Evolutionary conservation across 2,329 filamentous ascomycete species (phyloP), one percentile per base, ranked within the genome.

Genomic region (Macrophomina pseudophaseolina): DNA sequence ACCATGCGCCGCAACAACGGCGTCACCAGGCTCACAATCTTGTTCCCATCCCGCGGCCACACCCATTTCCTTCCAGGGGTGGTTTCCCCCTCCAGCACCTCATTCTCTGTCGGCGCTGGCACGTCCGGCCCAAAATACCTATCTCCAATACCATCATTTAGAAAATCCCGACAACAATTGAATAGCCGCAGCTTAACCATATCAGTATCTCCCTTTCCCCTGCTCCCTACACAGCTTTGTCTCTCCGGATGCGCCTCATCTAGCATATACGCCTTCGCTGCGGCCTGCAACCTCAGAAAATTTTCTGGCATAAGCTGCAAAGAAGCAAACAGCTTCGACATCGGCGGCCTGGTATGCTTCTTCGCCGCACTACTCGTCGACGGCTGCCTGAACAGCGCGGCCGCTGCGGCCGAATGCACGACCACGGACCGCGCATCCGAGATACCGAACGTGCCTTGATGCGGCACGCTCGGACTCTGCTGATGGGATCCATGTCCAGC

Each of bases 201-300:
- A 64, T 87, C 85, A 0, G 82, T 82, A 65, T 86, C 84, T 0
- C 83, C 83, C 66, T 82, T 84, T 3, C 84, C 83, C 52, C 85
- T 80, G 68, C 85, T 85, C 3, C 85, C 85, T 8, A 88, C 84
- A 67, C 85, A 87, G n/a, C 82, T 82, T 64, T 84, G 82, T 18
- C 86, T 78, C 68, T 87, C 85, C 0, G 84, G 85, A 67, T 86
- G 79, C 1, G 78, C 74, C n/a, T 82, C 76, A 70, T 86, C 81
- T 5, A 87, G 79, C 86, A 88, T 87, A 71, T 85, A 87, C 11
- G 74, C 73, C 68, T 87, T 88, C 0, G 85, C 85, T 14, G 83
- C 83, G 18, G 83, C 80, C 71, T 87, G 85, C 6, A 87, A 74
- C 58, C 84, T 81, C 16, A 87, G 72, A 68, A 87, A 87, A 68